These are phyloP conservation scores for Pseudocohnilembus persalinus DNA, from an alignment of 169 alveolate species.

Conservation along the genomic window DNA sequence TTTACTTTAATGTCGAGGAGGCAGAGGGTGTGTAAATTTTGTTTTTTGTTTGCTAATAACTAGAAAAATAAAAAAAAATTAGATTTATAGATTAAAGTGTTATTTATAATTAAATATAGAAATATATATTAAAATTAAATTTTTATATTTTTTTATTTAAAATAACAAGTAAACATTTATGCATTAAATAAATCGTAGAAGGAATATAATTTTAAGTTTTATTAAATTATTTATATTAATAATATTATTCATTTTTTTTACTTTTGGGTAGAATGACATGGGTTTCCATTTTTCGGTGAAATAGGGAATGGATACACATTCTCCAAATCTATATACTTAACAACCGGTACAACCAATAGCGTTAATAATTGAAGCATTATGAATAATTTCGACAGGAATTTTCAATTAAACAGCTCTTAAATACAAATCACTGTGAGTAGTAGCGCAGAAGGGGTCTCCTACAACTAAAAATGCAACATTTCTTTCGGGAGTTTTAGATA, in stretches of 20 bases:
- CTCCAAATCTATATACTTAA: slow-evolving; percentile 97
- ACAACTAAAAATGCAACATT: slow-evolving; percentile 91
- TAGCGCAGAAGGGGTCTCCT: slow-evolving; percentile 97
- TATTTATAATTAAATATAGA: too few relatives aligned
- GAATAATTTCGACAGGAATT: slow-evolving; percentile 92
- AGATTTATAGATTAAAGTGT: too few relatives aligned
- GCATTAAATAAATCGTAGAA: too few relatives aligned
- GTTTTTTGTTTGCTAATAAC: slow-evolving; percentile 87
- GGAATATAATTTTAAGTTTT: too few relatives aligned
- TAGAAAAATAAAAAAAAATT: slow-evolving; percentile 21
- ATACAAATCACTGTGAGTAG: slow-evolving; percentile 95
- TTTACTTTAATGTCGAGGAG: slow-evolving; percentile 97
- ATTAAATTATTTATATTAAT: too few relatives aligned
- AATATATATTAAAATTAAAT: too few relatives aligned
- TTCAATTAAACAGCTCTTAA: slow-evolving; percentile 90
- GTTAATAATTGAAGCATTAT: slow-evolving; percentile 93
- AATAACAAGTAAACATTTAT: too few relatives aligned
- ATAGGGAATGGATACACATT: slow-evolving; percentile 97
- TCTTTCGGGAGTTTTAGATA: slow-evolving; percentile 75
- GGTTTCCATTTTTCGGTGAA: slow-evolving; percentile 98
- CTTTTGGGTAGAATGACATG: slow-evolving; percentile 85
- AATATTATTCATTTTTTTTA: too few relatives aligned
- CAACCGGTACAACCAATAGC: slow-evolving; percentile 83
- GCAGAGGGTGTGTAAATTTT: slow-evolving; percentile 95
- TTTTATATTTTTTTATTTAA: too few relatives aligned